Evolutionary conservation across 352 stramenopile genomes (phyloP).

Genomic region (Globisporangium nodosum): DNA sequence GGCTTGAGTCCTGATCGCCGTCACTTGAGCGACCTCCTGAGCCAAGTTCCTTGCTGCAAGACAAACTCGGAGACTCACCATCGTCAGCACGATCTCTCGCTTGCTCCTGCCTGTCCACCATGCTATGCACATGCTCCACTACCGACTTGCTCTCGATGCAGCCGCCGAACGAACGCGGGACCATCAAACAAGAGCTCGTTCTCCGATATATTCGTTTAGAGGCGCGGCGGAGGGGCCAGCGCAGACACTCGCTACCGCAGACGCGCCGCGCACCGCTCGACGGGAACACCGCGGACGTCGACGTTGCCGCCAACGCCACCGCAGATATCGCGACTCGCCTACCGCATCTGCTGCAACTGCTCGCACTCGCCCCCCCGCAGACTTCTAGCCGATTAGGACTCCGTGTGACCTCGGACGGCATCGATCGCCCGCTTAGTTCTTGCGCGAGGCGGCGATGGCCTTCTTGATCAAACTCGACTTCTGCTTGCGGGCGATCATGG

Average conservation of each 20-base stretch:
- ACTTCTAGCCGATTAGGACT: slow-evolving; percentile 12
- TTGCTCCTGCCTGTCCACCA: neutral
- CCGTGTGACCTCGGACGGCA: slow-evolving; percentile 9
- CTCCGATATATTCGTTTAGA: slow-evolving; percentile 20
- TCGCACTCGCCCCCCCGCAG: neutral
- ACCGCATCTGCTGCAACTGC: neutral
- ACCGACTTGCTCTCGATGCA: neutral
- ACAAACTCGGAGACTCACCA: too few relatives aligned
- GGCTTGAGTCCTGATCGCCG: neutral
- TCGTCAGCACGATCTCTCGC: too few relatives aligned
- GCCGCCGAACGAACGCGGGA: neutral
- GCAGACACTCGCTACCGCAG: neutral
- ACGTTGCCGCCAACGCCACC: neutral
- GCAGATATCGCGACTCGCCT: neutral
- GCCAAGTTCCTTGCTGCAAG: neutral
- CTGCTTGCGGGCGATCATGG: slow-evolving; percentile 99
- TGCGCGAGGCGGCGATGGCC: slow-evolving; percentile 66
- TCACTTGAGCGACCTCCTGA: too few relatives aligned
- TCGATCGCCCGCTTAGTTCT: slow-evolving; percentile 42
- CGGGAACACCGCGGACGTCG: neutral
- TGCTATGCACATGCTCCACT: neutral
- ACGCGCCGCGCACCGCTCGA: neutral
- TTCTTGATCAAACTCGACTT: slow-evolving; percentile 95
- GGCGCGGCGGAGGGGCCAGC: neutral
- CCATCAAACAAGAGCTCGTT: slow-evolving; percentile 16